phyloP scores from a whole-genome alignment of 148 eudicot species.

The Silene latifolia region DNA sequence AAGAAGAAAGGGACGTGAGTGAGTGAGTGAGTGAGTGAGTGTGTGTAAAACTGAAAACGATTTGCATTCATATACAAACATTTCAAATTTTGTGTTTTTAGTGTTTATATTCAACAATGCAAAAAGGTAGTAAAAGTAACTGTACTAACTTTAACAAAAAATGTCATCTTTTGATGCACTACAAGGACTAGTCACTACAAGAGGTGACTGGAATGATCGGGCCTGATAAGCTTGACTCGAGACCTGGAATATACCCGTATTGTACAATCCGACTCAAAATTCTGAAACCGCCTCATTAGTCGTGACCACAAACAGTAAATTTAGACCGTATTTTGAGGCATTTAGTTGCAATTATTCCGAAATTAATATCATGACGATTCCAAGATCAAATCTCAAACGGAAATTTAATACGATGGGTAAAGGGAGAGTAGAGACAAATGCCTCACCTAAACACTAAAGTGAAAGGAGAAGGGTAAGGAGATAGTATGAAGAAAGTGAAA shows the following conservation, averaged over 20 bases:
- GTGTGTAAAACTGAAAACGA: constrained; percentile 18
- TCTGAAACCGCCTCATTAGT: too few species aligned
- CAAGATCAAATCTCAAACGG: too few species aligned
- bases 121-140: constrained; percentile 11
- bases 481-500: too few species aligned
- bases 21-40: neutral
- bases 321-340: too few species aligned
- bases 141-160: constrained; percentile 21
- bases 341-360: too few species aligned
- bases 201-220: neutral
- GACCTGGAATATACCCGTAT: neutral
- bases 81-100: neutral
- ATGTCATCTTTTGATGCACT: constrained; percentile 14
- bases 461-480: too few species aligned
- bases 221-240: neutral
- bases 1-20: constrained; percentile 24
- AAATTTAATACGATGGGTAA: too few species aligned
- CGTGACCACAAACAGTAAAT: too few species aligned
- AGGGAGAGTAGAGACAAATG: too few species aligned
- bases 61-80: constrained; percentile 23
- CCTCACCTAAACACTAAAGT: too few species aligned
- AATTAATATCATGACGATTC: too few species aligned
- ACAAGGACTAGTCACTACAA: constrained; percentile 6
- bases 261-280: too few species aligned
- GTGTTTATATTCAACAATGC: constrained; percentile 15